phyloP scores from a whole-genome alignment of 352 stramenopile species.

The Globisporangium nodosum region DNA sequence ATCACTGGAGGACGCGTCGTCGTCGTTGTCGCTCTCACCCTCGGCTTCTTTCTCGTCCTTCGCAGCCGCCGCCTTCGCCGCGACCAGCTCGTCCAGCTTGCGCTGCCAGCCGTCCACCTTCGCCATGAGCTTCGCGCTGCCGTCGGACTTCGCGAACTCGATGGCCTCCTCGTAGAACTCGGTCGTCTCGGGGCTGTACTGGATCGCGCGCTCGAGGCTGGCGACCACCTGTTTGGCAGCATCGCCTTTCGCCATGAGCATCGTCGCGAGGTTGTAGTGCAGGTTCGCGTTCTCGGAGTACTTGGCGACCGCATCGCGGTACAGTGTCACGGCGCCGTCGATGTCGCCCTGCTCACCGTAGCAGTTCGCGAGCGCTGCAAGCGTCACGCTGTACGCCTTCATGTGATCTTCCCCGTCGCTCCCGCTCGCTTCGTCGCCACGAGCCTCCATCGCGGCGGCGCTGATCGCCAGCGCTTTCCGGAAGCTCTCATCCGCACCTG shows the following conservation, averaged over 20 bases:
- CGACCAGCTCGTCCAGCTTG: constrained; percentile 3
- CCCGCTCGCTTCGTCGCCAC: constrained; percentile 1
- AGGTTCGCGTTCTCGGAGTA: constrained; percentile 46
- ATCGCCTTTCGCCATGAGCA: constrained; percentile 40
- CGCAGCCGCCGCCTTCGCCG: background rate
- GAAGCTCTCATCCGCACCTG: constrained; percentile 29
- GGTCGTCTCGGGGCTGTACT: constrained; percentile 27
- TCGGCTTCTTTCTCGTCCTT: constrained; percentile 7
- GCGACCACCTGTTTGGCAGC: constrained; percentile 11
- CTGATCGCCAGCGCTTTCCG: constrained; percentile 26
- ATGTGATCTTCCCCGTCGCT: constrained; percentile 16
- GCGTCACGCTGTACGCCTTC: constrained; percentile 45
- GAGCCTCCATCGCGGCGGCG: constrained; percentile 15
- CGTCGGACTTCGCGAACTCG: constrained; percentile 27
- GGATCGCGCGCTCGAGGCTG: constrained; percentile 39
- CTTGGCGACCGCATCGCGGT: constrained; percentile 25
- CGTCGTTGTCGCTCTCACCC: constrained; percentile 5
- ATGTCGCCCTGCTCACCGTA: constrained; percentile 52
- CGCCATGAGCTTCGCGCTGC: constrained; percentile 14
- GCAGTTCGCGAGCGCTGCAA: constrained; percentile 47
- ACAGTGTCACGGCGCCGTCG: constrained; percentile 39
- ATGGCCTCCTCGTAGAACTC: constrained; percentile 53
- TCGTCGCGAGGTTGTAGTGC: constrained; percentile 67
- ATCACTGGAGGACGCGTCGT: background rate
- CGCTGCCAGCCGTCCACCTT: constrained; percentile 16